Conservation (phyloP, 2,329 filamentous ascomycete species). For the Aspergillus fijiensis region DNA sequence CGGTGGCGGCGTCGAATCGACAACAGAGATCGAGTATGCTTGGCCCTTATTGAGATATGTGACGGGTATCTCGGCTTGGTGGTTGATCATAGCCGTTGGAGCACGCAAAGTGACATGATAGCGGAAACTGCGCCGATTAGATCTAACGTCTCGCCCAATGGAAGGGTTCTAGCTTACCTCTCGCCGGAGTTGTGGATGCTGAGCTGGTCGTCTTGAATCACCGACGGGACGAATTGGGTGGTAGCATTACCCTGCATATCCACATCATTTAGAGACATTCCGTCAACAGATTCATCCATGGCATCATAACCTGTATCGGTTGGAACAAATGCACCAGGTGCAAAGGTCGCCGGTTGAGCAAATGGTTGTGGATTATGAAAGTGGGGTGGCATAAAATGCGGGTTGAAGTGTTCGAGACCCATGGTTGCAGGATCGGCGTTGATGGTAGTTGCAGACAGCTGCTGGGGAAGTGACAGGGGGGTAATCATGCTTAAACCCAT, state of each 20-base stretch:
- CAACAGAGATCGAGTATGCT: constrained; percentile 81
- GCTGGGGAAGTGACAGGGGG: constrained; percentile 73
- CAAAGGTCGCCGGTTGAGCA: constrained; percentile 61
- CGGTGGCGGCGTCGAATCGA: constrained; percentile 69
- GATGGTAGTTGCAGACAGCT: constrained; percentile 61
- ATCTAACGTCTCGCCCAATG: neutral
- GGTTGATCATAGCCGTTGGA: constrained; percentile 89
- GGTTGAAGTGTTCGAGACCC: constrained; percentile 67
- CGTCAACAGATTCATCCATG: constrained; percentile 67
- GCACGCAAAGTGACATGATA: constrained; percentile 89
- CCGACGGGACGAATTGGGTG: constrained; percentile 46
- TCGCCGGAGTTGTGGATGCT: constrained; percentile 46
- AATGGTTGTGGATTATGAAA: constrained; percentile 72
- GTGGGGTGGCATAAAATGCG: constrained; percentile 55
- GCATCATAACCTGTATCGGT: constrained; percentile 77
- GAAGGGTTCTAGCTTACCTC: constrained; percentile 45
- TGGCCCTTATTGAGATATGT: constrained; percentile 98
- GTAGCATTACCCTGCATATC: constrained; percentile 53
- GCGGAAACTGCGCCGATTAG: constrained; percentile 62
- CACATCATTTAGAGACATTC: constrained; percentile 62
- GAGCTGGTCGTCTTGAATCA: constrained; percentile 27
- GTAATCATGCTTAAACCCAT: constrained; percentile 73
- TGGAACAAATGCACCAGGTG: constrained; percentile 77
- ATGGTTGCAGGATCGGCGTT: constrained; percentile 60
- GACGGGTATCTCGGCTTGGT: constrained; percentile 86